Evolutionary conservation across 257 asterid species (phyloP).

Genomic region (Cynanchum wilfordii): DNA sequence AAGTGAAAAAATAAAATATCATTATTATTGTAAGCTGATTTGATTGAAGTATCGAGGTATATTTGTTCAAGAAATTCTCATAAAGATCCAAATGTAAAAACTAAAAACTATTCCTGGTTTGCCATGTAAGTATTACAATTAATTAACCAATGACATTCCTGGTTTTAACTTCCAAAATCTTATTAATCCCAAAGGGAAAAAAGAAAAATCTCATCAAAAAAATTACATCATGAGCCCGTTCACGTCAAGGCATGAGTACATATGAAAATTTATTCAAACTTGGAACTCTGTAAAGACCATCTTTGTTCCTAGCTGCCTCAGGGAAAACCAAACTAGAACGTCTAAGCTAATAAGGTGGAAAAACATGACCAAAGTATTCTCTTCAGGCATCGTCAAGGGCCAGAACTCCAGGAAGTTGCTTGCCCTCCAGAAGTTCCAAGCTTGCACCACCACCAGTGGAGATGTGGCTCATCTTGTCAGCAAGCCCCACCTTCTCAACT

Average conservation of each 20-base stretch:
- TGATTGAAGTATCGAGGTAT: not conserved
- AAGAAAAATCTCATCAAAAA: not conserved
- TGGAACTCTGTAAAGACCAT: slow-evolving; percentile 15
- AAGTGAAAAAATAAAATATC: not conserved
- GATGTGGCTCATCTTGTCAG: slow-evolving; percentile 93
- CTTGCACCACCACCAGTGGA: slow-evolving; percentile 96
- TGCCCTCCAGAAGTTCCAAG: slow-evolving; percentile 92
- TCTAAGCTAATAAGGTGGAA: not conserved
- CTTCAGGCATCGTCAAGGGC: slow-evolving; percentile 67
- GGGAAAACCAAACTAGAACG: slow-evolving; percentile 9
- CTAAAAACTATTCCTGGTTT: not conserved
- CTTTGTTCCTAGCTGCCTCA: slow-evolving; percentile 19
- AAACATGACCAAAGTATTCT: not conserved
- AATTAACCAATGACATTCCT: not conserved
- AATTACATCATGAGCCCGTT: not conserved
- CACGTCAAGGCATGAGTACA: slow-evolving; percentile 13
- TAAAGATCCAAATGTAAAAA: not conserved
- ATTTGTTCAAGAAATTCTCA: too few species aligned
- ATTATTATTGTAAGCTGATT: too few species aligned
- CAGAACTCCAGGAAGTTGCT: slow-evolving; percentile 75
- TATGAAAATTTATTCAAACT: slow-evolving; percentile 30
- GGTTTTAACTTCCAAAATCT: not conserved
- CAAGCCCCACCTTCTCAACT: slow-evolving; percentile 85
- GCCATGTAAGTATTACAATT: too few species aligned
- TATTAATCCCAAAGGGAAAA: not conserved